Percentiles rank a stretch among this genome's conserved stretches.
Evolutionary conservation across 139 green algal species (phyloP).

Genomic region (Ulvella scutata): DNA sequence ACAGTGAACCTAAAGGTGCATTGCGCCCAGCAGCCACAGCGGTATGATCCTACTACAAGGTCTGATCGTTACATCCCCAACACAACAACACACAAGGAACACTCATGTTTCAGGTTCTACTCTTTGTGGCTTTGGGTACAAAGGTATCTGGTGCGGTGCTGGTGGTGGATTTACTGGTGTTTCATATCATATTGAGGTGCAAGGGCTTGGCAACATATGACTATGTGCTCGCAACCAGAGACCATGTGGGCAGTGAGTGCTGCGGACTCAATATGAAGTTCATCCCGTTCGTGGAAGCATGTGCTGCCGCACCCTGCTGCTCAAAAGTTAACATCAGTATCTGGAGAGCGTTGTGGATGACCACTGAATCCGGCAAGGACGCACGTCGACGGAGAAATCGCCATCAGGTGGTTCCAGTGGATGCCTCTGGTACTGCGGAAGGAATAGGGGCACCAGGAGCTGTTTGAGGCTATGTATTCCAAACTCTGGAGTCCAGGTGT

Average conservation of each 20-base stretch:
- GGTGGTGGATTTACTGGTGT: slow-evolving; percentile 40
- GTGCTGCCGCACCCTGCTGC: background rate
- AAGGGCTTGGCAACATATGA: slow-evolving; percentile 52
- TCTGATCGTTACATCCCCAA: background rate
- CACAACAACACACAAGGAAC: background rate
- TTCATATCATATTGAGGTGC: slow-evolving; percentile 42
- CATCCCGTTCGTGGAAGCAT: too few species aligned
- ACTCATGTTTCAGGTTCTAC: background rate
- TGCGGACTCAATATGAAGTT: too few species aligned
- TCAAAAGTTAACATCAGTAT: background rate
- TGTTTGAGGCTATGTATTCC: too few species aligned
- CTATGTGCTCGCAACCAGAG: slow-evolving; percentile 37
- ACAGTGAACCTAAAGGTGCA: background rate
- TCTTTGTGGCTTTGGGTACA: background rate
- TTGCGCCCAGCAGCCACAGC: background rate
- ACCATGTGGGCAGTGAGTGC: too few species aligned
- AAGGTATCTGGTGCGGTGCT: background rate
- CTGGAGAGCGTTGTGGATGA: background rate
- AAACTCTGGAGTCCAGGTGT: too few species aligned
- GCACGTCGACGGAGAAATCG: background rate
- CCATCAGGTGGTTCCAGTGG: background rate
- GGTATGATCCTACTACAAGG: background rate
- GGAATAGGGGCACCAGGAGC: too few species aligned
- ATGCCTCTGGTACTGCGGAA: background rate
- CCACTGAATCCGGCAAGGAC: background rate